Percentiles rank a stretch among this genome's conserved stretches.
Conservation (phyloP, 2,329 filamentous ascomycete species). For the Cercospora beticola region DNA sequence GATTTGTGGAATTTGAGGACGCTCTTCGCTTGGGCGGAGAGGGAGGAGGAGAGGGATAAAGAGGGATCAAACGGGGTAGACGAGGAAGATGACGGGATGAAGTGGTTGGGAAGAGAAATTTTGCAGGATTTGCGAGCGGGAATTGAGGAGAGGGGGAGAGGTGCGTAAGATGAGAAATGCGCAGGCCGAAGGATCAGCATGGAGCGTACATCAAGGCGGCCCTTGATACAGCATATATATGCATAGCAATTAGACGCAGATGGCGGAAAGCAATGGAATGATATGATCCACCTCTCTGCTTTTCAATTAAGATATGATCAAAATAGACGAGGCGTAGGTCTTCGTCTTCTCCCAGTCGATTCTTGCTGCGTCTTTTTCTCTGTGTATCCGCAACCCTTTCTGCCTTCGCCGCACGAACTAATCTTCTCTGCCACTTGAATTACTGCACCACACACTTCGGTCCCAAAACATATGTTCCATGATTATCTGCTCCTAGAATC, state of each 20-base stretch:
- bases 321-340: too few species aligned
- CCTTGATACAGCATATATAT: background rate
- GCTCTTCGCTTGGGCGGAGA: slow-evolving; percentile 67
- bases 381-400: too few species aligned
- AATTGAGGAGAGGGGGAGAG: slow-evolving; percentile 44
- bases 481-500: background rate
- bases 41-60: slow-evolving; percentile 18
- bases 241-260: too few species aligned
- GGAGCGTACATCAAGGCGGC: background rate
- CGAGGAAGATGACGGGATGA: slow-evolving; percentile 29
- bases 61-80: background rate
- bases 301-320: too few species aligned
- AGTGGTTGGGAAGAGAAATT: slow-evolving; percentile 58
- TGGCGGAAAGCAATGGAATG: too few species aligned
- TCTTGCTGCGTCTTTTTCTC: too few species aligned
- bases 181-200: background rate
- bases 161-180: background rate
- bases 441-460: background rate
- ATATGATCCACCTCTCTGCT: too few species aligned
- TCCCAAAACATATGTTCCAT: background rate
- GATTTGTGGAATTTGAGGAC: slow-evolving; percentile 62
- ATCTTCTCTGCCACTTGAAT: too few species aligned
- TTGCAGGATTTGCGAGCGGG: slow-evolving; percentile 55
- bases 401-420: too few species aligned
- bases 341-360: too few species aligned